phyloP scores from a whole-genome alignment of 805 yeast genomes.

The Cyberlindnera bimundalis region DNA sequence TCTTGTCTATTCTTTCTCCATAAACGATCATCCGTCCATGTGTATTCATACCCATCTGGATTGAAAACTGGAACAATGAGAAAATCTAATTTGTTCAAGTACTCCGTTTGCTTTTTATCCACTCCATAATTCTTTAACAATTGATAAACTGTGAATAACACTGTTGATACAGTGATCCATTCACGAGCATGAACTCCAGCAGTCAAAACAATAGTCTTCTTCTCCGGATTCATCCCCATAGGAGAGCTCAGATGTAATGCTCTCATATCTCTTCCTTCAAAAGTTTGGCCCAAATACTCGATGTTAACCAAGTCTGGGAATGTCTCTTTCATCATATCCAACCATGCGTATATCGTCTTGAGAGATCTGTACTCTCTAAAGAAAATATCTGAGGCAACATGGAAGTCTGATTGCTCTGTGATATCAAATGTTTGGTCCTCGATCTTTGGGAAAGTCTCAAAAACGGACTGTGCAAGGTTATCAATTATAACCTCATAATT shows the following conservation, averaged over 20 bases:
- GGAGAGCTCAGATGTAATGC: constrained; percentile 62
- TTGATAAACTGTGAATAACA: constrained; percentile 51
- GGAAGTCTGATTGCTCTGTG: constrained; percentile 10
- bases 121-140: constrained; percentile 46
- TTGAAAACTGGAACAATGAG: constrained; percentile 79
- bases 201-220: constrained; percentile 67
- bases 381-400: constrained; percentile 46
- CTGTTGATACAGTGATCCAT: constrained; percentile 77
- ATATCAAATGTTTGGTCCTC: constrained; percentile 10
- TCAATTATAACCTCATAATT: constrained; percentile 40
- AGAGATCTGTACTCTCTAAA: constrained; percentile 69
- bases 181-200: constrained; percentile 91
- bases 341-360: constrained; percentile 69
- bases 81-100: constrained; percentile 61
- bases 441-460: constrained; percentile 47
- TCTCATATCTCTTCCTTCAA: constrained; percentile 67
- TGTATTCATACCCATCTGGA: constrained; percentile 86
- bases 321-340: constrained; percentile 53
- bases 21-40: constrained; percentile 76
- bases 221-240: constrained; percentile 39
- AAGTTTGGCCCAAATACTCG: constrained; percentile 71
- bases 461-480: constrained; percentile 55
- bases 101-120: constrained; percentile 39
- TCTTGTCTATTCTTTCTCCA: constrained; percentile 90
- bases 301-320: constrained; percentile 62